Percentiles rank a stretch among this genome's conserved stretches.
These are phyloP conservation scores for Entomortierella beljakovae DNA, from an alignment of 192 early-diverging fungal species.

Conservation along the genomic window DNA sequence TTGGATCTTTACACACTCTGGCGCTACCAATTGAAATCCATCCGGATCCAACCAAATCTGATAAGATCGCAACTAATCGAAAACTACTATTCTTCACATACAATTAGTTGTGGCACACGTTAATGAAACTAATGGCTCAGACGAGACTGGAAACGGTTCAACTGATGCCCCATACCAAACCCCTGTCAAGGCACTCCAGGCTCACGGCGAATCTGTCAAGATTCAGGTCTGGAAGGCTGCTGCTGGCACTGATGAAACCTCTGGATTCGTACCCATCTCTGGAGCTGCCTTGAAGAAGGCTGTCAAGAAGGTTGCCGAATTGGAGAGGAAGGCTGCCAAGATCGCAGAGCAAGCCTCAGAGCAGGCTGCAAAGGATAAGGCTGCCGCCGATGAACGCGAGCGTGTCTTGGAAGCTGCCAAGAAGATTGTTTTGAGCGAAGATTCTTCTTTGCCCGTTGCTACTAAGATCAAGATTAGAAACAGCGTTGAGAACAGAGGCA, in stretches of 20 bases:
- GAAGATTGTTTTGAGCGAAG: constrained; percentile 78
- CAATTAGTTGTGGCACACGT: constrained; percentile 64
- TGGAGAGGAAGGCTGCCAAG: constrained; percentile 85
- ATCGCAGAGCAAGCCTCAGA: constrained; percentile 79
- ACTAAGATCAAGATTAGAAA: constrained; percentile 85
- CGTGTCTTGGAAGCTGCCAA: constrained; percentile 87
- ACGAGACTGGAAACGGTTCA: constrained; percentile 82
- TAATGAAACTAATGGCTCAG: constrained; percentile 87
- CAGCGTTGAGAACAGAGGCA: constrained; percentile 70
- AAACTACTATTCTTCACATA: background rate
- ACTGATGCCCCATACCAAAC: constrained; percentile 84
- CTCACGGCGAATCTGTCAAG: constrained; percentile 61
- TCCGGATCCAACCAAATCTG: too few species aligned
- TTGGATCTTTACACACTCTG: too few species aligned
- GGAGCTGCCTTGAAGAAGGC: constrained; percentile 94
- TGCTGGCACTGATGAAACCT: constrained; percentile 65
- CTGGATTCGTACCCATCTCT: constrained; percentile 78
- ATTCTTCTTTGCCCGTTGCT: constrained; percentile 79
- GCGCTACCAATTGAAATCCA: too few species aligned
- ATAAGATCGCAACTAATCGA: background rate
- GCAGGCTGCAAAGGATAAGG: constrained; percentile 74
- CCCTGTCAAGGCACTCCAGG: constrained; percentile 75
- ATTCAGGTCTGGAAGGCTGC: constrained; percentile 77
- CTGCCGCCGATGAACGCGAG: constrained; percentile 80
- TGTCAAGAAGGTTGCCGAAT: constrained; percentile 74